These are phyloP conservation scores for Periconia digitata DNA, from an alignment of 2,329 filamentous ascomycete species.

Conservation along the genomic window DNA sequence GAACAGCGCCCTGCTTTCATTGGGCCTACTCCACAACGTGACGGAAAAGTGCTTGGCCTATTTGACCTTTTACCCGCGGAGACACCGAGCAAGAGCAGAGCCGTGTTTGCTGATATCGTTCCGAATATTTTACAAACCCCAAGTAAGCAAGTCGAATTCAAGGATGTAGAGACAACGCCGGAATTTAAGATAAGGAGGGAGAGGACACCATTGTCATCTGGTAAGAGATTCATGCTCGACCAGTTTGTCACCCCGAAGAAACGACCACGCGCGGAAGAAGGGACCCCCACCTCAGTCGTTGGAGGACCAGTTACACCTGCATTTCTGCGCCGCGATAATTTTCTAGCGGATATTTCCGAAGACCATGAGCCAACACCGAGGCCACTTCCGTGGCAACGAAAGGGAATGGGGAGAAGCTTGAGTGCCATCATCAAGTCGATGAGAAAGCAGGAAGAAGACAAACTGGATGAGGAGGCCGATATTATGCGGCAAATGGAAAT, in stretches of 20 bases:
- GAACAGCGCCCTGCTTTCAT: constrained; percentile 49
- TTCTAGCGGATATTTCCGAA: constrained; percentile 59
- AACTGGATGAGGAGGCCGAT: constrained; percentile 72
- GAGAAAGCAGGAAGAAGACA: constrained; percentile 56
- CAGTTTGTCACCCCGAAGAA: constrained; percentile 64
- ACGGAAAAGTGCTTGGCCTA: constrained; percentile 74
- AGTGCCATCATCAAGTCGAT: constrained; percentile 74
- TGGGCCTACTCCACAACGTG: constrained; percentile 77
- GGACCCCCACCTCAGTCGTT: constrained; percentile 36
- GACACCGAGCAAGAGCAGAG: constrained; percentile 42
- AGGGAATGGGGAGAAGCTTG: constrained; percentile 64
- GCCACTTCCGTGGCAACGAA: constrained; percentile 47
- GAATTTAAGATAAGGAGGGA: constrained; percentile 35
- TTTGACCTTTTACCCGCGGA: constrained; percentile 70
- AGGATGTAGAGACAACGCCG: constrained; percentile 28
- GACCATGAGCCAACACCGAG: constrained; percentile 44
- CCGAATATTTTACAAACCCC: constrained; percentile 43
- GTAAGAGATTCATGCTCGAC: constrained; percentile 64
- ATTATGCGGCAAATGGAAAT: constrained; percentile 71
- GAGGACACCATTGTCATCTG: constrained; percentile 55
- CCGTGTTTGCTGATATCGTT: constrained; percentile 30
- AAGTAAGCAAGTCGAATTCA: constrained; percentile 32
- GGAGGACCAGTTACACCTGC: constrained; percentile 66
- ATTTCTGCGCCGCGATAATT: constrained; percentile 62
- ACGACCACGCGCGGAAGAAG: constrained; percentile 45